Evolutionary conservation across 371 early-diverging fungal genomes (phyloP).

Genomic region (Entomophthora muscae): DNA sequence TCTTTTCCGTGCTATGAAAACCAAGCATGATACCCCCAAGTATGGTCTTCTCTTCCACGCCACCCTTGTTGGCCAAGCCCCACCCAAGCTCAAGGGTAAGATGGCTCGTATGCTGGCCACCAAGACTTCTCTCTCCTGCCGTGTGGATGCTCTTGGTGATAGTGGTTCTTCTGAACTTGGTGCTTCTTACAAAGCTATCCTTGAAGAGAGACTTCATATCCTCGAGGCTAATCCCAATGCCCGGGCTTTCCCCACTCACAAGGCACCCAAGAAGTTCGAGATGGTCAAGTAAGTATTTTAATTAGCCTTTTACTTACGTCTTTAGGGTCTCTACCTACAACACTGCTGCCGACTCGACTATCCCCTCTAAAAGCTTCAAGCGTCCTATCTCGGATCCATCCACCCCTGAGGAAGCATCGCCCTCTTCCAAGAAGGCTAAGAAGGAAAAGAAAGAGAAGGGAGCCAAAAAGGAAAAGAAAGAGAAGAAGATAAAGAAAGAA

Average conservation of each 20-base stretch:
- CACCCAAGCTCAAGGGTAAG: constrained; percentile 78
- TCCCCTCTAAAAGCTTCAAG: constrained; percentile 9
- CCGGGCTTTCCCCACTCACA: constrained; percentile 33
- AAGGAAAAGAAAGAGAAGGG: constrained; percentile 12
- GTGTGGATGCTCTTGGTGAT: constrained; percentile 92
- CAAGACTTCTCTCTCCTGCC: constrained; percentile 80
- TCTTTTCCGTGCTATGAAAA: constrained; percentile 81
- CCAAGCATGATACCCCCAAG: constrained; percentile 90
- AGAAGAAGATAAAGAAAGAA: constrained; percentile 15
- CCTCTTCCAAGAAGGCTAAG: constrained; percentile 10
- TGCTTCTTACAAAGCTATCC: constrained; percentile 59
- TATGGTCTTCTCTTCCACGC: constrained; percentile 92
- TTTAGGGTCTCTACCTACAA: constrained; percentile 17
- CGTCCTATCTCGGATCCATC: constrained; percentile 16
- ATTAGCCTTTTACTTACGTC: background rate
- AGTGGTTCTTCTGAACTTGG: constrained; percentile 66
- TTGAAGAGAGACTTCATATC: constrained; percentile 72
- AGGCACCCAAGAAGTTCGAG: constrained; percentile 52
- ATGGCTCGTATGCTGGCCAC: constrained; percentile 74
- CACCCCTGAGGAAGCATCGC: constrained; percentile 16
- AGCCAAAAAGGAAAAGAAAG: constrained; percentile 17
- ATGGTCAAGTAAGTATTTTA: constrained; percentile 23
- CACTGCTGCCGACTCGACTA: constrained; percentile 20
- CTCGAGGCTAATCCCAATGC: constrained; percentile 42
- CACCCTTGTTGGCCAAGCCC: constrained; percentile 71